Conservation (phyloP, 2,329 filamentous ascomycete genomes). For the Cordyceps fumosorosea region DNA sequence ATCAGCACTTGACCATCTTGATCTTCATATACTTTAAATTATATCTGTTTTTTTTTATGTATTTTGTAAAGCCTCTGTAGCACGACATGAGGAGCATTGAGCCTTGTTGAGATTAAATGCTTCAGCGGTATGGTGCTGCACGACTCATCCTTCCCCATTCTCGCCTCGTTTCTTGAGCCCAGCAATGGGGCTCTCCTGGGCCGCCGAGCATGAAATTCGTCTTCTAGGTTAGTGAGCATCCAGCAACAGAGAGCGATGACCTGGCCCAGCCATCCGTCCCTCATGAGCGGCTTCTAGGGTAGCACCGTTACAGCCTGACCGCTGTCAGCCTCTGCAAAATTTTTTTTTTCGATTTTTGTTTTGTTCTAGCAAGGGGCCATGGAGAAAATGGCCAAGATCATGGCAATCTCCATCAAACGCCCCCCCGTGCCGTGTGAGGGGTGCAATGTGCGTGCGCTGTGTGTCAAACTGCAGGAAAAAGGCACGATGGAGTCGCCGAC, state of each 20-base stretch:
- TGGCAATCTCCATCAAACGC: not conserved
- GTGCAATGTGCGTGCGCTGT: no score
- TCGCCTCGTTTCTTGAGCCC: not conserved
- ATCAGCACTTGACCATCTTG: not conserved
- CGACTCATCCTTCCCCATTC: not conserved
- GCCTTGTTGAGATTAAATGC: not conserved
- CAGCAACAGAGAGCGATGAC: not conserved
- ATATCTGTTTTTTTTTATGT: not conserved
- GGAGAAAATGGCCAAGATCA: not conserved
- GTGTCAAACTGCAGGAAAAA: not conserved
- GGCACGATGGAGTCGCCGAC: not conserved
- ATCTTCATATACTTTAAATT: not conserved
- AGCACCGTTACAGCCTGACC: not conserved
- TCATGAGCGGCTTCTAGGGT: not conserved
- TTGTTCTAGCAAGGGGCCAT: not conserved
- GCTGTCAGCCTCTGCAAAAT: not conserved
- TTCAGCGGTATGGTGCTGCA: not conserved
- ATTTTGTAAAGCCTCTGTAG: not conserved
- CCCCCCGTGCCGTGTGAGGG: not conserved
- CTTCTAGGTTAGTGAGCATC: not conserved
- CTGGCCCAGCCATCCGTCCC: no score
- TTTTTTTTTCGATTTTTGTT: no score
- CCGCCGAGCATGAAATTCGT: no score
- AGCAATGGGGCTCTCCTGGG: not conserved
- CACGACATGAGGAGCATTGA: not conserved